Base-by-base conservation (phyloP, 2,329 filamentous ascomycete genomes). In the Fusarium sp. region DNA sequence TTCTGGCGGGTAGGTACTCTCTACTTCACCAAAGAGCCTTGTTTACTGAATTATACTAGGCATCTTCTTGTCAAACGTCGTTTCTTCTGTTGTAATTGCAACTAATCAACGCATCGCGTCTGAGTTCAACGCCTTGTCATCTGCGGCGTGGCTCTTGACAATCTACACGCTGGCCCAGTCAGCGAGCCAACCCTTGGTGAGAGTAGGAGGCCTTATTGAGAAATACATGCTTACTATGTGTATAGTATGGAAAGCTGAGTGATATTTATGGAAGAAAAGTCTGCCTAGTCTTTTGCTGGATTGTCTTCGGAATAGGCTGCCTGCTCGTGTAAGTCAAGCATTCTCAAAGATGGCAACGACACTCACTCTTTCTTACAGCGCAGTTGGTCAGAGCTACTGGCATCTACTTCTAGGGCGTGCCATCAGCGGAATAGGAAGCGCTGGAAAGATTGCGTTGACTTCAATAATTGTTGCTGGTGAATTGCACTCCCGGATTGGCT, bases 321-420 rank as follows among this genome's bases (percentile, higher is more conserved):
- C 42, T 45, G 1, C 20, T 45, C 1, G 42, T 45, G 42, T 45
- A 45, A 9, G 42, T 45, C 13, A 11, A 45, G 14, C 0, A 8
- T 13, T 22, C 20, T 1, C 9, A 14, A 4, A 14, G 2, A 6
- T 0, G 2, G 40, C 6, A 9, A 3, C 20, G 6, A 1, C 4
- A 9, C 42, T 45, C 7, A 45, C 42, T 16, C 13, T 0, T 9
- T 5, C 13, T 5, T 2, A 6, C 20, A 45, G 42, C 4, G 42
- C 42, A 4, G 42, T 16, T 25, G 42, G 42, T 1, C 42, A 45
- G 20, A 54, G 27, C 1, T 54, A 54, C 50, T 54, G 50, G 50
- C 50, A 54, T 7, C 18, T 54, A 1, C 50, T 54, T 14, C 18
- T 54, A 1, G 50, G 50, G 0, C 27, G 50, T 2, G 50, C 50